Percentiles rank a stretch among this genome's conserved stretches.
Conservation (phyloP, 1,284 basidiomycete genomes). For the Entoloma clypeatum region DNA sequence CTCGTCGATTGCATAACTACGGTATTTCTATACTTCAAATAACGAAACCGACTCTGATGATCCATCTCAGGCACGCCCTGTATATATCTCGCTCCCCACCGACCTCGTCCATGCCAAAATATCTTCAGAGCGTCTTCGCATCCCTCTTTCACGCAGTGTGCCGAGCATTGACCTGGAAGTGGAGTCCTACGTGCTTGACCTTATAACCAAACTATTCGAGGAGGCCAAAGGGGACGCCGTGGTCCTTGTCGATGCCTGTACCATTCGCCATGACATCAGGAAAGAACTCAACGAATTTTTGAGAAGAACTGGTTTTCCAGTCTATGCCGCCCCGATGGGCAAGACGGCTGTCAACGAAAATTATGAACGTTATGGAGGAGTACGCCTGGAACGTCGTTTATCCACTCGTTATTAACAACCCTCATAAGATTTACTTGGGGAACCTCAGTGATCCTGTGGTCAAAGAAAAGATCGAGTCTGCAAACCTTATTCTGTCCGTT, state of each 20-base stretch:
- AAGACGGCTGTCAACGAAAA: conserved; percentile 81
- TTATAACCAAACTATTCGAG: conserved; percentile 65
- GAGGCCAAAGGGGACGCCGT: conserved; percentile 63
- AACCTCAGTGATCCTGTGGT: conserved; percentile 70
- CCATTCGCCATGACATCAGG: conserved; percentile 74
- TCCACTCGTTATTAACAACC: conserved; percentile 1
- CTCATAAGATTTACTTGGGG: conserved; percentile 75
- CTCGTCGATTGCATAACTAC: conserved; percentile 69
- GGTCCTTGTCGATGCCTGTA: conserved; percentile 87
- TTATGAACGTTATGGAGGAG: conserved; percentile 81
- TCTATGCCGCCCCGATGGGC: conserved; percentile 86
- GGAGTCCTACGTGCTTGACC: conserved; percentile 71
- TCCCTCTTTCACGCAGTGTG: conserved; percentile 51
- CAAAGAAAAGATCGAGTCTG: conserved; percentile 74
- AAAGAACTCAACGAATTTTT: conserved; percentile 69
- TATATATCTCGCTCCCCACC: conserved; percentile 86
- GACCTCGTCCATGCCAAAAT: conserved; percentile 76
- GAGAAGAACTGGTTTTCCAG: conserved; percentile 69
- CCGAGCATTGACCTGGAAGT: conserved; percentile 56
- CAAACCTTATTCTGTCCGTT: conserved; percentile 83
- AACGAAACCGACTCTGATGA: background rate
- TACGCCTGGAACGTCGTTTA: conserved; percentile 14
- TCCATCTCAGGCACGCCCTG: conserved; percentile 65
- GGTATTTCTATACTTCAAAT: conserved; percentile 31
- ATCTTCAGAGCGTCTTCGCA: conserved; percentile 60